Base-by-base conservation (phyloP, 441 rosid genomes). In the Theobroma grandiflorum region DNA sequence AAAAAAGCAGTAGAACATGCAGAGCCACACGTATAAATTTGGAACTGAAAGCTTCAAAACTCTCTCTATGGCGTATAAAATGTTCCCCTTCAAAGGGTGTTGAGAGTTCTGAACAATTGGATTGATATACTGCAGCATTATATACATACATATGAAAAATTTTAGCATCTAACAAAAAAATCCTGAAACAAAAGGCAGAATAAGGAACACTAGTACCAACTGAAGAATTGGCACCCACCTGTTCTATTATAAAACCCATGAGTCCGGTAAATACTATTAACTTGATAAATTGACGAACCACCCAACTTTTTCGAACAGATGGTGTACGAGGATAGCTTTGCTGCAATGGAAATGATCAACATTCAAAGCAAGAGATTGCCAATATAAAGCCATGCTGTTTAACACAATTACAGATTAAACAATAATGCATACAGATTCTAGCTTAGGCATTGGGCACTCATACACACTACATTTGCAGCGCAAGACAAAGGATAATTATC, bases 1-100 rank as follows among this genome's bases (percentile, higher is more conserved):
- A 86, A 97, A 97, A 81, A 97, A 89, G 90, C 98, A 94, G 93
- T 97, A 95, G 95, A 95, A 97, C 99, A 94, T 92, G 94, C 99
- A 97, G 78, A 97, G 99, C 99, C 99, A 97, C 81, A 97, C 98
- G 62, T 97, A 97, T 84, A 95, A 85, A 80, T 86, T 94, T 74
- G 99, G 99, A 83, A 97, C 94, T 10, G 99, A 97, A 72, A 97
- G 98, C 93, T 95, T 97, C 94, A 97, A 85, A 82, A 95, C 92
- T 87, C 99, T 95, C 90, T 97, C 99, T 63, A 91, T 74, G 77
- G 94, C 99, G 82, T 95, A 90, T 63, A 97, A 77, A 72, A 94
- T 87, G 85, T 95, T 83, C 78, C 98, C 99, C 85, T 95, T 97
- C 85, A 95, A 84, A 74, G 99, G 99, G 79, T 97, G 99, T 82